phyloP scores from a whole-genome alignment of 78 protist species.

The Parvularia atlantis region DNA sequence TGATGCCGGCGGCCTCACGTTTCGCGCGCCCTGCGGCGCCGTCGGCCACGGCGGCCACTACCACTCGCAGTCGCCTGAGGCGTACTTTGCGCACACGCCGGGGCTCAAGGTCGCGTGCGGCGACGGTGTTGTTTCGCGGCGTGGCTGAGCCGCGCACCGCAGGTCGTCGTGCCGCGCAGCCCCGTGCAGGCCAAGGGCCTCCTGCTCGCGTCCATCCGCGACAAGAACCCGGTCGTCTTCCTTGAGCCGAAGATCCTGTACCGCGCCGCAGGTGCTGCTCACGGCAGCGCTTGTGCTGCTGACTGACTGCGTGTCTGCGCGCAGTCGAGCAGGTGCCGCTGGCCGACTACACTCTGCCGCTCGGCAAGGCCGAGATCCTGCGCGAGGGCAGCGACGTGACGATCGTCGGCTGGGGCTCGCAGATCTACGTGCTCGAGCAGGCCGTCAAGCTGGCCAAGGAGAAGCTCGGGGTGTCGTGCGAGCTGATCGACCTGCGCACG shows the following conservation, averaged over 20 bases:
- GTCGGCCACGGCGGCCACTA: conserved; percentile 89
- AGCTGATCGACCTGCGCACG: conserved; percentile 73
- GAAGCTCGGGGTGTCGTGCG: conserved; percentile 56
- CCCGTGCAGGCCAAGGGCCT: conserved; percentile 90
- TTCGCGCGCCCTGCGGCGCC: conserved; percentile 88
- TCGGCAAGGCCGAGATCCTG: conserved; percentile 74
- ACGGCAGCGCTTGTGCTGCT: background rate
- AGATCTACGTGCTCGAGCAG: conserved; percentile 46
- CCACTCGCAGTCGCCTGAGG: conserved; percentile 91
- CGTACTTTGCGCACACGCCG: conserved; percentile 85
- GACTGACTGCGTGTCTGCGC: background rate
- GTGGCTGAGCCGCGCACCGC: too few relatives aligned
- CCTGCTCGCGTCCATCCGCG: conserved; percentile 74
- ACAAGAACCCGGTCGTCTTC: conserved; percentile 79
- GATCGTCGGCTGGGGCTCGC: conserved; percentile 76
- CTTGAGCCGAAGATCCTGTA: conserved; percentile 93
- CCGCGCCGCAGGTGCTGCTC: conserved; percentile 58
- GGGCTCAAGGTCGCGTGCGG: conserved; percentile 63
- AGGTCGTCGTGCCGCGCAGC: conserved; percentile 68
- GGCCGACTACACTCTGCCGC: conserved; percentile 66
- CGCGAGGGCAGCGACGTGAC: conserved; percentile 62
- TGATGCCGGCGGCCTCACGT: conserved; percentile 74
- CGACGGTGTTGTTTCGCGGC: background rate
- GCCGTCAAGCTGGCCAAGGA: conserved; percentile 61
- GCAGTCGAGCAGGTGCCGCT: conserved; percentile 56